These are phyloP conservation scores for Russula sp. DNA, from an alignment of 768 basidiomycete genomes.

Conservation along the genomic window DNA sequence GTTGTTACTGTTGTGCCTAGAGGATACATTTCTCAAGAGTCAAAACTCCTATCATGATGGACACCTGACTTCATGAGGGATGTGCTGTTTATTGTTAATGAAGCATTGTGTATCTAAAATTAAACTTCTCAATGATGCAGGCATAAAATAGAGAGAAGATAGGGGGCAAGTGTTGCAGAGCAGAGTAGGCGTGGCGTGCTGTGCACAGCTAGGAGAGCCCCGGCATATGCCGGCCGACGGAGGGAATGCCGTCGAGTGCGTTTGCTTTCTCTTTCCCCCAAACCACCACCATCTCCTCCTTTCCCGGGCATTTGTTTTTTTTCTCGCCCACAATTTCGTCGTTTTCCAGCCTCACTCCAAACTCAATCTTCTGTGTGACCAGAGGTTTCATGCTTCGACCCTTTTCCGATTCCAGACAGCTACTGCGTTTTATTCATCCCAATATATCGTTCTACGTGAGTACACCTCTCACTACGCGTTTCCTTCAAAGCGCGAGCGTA, in stretches of 20 bases:
- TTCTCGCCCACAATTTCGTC: conserved; percentile 61
- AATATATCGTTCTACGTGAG: conserved; percentile 40
- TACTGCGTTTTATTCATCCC: conserved; percentile 43
- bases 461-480: conserved; percentile 35
- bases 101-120: too few species aligned
- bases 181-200: too few species aligned
- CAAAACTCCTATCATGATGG: too few species aligned
- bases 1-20: too few species aligned
- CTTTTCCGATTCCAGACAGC: conserved; percentile 69
- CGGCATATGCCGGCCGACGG: not conserved
- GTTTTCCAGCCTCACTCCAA: conserved; percentile 44
- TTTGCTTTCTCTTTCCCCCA: not conserved
- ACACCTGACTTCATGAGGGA: too few species aligned
- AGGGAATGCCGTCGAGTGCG: conserved; percentile 1
- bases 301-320: conserved; percentile 17
- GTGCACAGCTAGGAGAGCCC: too few species aligned
- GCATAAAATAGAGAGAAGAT: too few species aligned
- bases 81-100: too few species aligned
- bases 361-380: conserved; percentile 53
- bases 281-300: conserved; percentile 12
- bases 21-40: too few species aligned
- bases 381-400: conserved; percentile 94
- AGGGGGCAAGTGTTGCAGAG: too few species aligned
- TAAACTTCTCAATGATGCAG: too few species aligned
- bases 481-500: conserved; percentile 42